Evolutionary conservation across 768 basidiomycete species (phyloP).

Genomic region (Cubamyces sp.): DNA sequence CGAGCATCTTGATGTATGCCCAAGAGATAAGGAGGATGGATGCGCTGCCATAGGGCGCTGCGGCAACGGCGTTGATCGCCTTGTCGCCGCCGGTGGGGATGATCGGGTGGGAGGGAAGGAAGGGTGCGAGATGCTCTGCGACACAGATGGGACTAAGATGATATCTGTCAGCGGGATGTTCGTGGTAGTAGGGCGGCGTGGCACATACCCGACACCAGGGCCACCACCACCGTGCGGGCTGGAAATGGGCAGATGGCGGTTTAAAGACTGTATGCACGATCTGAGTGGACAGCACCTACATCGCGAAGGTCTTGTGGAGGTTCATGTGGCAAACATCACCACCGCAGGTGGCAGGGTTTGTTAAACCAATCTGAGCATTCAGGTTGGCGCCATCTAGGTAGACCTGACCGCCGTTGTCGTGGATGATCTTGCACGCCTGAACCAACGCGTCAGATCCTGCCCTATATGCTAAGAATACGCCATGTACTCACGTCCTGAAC

Average conservation of each 20-base stretch:
- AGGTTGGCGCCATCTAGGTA: constrained; percentile 98
- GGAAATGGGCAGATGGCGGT: neutral
- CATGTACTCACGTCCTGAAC: constrained; percentile 62
- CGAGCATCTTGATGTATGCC: constrained; percentile 99
- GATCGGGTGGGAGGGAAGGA: constrained; percentile 88
- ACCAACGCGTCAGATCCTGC: constrained; percentile 14
- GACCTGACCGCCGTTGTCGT: constrained; percentile 94
- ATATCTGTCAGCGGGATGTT: neutral
- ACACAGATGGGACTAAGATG: constrained; percentile 79
- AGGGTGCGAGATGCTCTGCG: constrained; percentile 90
- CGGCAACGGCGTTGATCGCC: constrained; percentile 87
- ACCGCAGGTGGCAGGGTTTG: constrained; percentile 92
- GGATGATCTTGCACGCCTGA: constrained; percentile 90
- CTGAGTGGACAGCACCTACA: constrained; percentile 51
- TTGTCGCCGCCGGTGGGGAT: constrained; percentile 65
- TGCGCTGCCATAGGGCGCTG: constrained; percentile 92
- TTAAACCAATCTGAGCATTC: constrained; percentile 92
- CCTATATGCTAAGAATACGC: neutral
- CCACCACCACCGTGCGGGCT: constrained; percentile 98
- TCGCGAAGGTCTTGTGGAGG: constrained; percentile 97
- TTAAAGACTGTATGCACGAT: neutral
- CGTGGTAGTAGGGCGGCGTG: neutral
- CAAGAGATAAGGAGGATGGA: constrained; percentile 96
- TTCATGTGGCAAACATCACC: constrained; percentile 99
- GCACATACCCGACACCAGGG: constrained; percentile 85